Percentiles rank a stretch among this genome's conserved stretches.
These are phyloP conservation scores for Phytopythium vexans DNA, from an alignment of 352 stramenopile species.

Conservation along the genomic window DNA sequence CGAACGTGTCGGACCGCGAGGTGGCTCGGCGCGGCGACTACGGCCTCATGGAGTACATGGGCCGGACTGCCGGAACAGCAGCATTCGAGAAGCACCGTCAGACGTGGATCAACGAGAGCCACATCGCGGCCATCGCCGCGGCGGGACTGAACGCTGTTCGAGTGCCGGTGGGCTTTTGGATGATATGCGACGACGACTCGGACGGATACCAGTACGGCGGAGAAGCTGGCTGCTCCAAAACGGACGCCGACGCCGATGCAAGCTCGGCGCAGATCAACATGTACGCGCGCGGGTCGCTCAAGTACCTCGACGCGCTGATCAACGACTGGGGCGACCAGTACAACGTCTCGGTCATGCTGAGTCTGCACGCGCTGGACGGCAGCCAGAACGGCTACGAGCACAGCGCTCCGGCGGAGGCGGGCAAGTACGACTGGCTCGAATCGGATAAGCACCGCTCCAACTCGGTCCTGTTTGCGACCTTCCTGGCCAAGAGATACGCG, in stretches of 20 bases:
- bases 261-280: conserved; percentile 6
- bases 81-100: conserved; percentile 19
- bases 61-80: conserved; percentile 10
- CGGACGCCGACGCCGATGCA: background rate
- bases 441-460: conserved; percentile 24
- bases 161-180: conserved; percentile 29
- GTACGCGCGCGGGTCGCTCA: conserved; percentile 23
- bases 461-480: conserved; percentile 33
- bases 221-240: too few relatives aligned
- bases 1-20: background rate
- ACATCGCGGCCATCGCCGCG: conserved; percentile 19
- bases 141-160: conserved; percentile 31
- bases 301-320: conserved; percentile 55
- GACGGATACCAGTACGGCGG: too few relatives aligned
- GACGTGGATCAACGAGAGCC: conserved; percentile 25
- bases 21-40: conserved; percentile 16
- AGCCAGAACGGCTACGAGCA: conserved; percentile 62
- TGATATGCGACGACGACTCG: conserved; percentile 9
- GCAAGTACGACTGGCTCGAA: conserved; percentile 18
- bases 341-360: conserved; percentile 55
- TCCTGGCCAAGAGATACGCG: conserved; percentile 41
- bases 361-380: conserved; percentile 35
- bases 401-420: conserved; percentile 20
- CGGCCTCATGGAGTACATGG: conserved; percentile 18
- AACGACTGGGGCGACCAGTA: conserved; percentile 39